Conservation (phyloP, 1,139 yeast genomes). For the Suhomyces anneliseae region DNA sequence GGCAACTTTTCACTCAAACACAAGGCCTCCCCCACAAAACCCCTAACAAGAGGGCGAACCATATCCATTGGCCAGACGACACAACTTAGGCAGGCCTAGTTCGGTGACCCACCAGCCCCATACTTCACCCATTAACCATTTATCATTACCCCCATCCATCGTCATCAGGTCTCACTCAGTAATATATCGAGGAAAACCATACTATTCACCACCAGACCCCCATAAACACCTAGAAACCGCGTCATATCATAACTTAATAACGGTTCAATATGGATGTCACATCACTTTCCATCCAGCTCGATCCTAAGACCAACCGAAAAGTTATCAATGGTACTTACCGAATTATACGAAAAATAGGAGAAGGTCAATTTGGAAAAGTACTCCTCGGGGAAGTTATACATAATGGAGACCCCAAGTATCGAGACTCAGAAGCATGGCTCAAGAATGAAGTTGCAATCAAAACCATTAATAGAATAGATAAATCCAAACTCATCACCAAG, state of each 20-base stretch:
- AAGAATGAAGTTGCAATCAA: constrained; percentile 41
- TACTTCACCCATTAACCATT: no score
- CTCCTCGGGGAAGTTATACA: constrained; percentile 32
- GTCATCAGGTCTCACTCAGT: no score
- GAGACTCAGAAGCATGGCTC: not conserved
- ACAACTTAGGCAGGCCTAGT: no score
- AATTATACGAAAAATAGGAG: constrained; percentile 41
- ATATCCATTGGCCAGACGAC: no score
- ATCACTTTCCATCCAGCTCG: constrained; percentile 31
- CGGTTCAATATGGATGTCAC: constrained; percentile 15
- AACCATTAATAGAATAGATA: constrained; percentile 46
- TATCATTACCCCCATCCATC: not conserved
- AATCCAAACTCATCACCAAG: constrained; percentile 40
- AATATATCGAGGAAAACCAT: no score
- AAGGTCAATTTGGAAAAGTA: constrained; percentile 48
- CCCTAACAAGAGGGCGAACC: no score
- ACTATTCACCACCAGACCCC: no score
- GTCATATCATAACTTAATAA: not conserved
- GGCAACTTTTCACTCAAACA: no score
- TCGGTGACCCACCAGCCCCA: no score
- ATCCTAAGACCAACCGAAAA: constrained; percentile 30
- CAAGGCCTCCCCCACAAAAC: no score
- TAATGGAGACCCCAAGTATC: not conserved
- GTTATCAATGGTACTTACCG: constrained; percentile 37
- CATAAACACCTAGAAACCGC: no score